Base-by-base conservation (phyloP, 768 basidiomycete species). In the Calvatia gigantea region DNA sequence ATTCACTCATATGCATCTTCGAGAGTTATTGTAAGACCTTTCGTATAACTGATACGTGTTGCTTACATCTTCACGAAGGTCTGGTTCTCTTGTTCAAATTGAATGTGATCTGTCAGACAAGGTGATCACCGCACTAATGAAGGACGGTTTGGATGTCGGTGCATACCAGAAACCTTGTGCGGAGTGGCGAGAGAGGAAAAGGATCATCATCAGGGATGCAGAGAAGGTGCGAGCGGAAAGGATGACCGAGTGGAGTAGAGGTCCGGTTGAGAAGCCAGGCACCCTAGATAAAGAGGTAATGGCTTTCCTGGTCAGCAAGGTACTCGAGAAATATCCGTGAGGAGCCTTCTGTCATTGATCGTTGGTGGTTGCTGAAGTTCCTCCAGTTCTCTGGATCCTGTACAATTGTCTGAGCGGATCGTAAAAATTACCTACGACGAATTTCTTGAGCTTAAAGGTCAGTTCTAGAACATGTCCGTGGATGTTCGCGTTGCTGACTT, bases 271-370 rank as follows among this genome's bases (percentile, higher is more conserved):
- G 1, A 25, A 23, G 9, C 37, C 39, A 4, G 23, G 19, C 9
- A 17, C 4, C 17, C 28, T 56, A 21, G 46, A 19, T 15, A 48
- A 48, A 25, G 28, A 56, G 15, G 8, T 56, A n/a, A 19, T 56
- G 25, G 54, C 39, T 11, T 56, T 41, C 35, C 25, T 56, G 14
- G 39, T 56, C 23, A 29, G 31, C 15, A 29, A 15, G 25, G 38
- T 49, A 6, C 28, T 56, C 12, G 46, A 56, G 2, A 29, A 25
- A 23, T 56, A 48, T 29, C 54, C 54, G 54, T 56, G 27, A 48
- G 46, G 19, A 7, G 9, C 21, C 19, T 19, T 27, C 35, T n/a
- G n/a, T n/a, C n/a, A n/a, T n/a, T n/a, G n/a, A n/a, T n/a, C n/a
- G n/a, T n/a, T n/a, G n/a, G n/a, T n/a, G n/a, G n/a, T n/a, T n/a